Evolutionary conservation across 192 early-diverging fungal species (phyloP), one percentile per base, ranked within the genome.

Genomic region (Linnemannia zychae): DNA sequence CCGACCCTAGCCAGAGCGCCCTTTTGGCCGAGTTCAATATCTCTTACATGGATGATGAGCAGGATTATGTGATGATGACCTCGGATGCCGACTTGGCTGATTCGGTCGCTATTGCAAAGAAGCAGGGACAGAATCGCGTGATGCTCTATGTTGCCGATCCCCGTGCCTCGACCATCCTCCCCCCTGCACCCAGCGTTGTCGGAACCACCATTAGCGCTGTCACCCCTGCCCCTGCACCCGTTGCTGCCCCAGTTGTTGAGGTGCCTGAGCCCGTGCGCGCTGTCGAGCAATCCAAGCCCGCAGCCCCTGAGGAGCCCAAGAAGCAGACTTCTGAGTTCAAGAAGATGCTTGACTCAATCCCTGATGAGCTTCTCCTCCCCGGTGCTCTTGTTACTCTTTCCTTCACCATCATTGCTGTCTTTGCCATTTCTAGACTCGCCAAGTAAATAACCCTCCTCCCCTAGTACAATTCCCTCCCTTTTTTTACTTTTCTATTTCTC

Each of bases 11-110:
- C 81, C 80, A 89, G 86, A 88, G 87, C 78, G 63, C 78, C 16
- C 80, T 75, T 47, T 63, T 87, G 7, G 75, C 83, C 63, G 84
- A 88, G 69, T 91, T 85, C 80, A 88, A 83, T 36, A 89, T 97
- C 44, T 94, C 93, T 2, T 99, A 98, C 79, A 84, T 96, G 74
- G 98, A 99, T 80, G 98, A 99, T 73, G 98, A 99, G 67, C 91
- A 93, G 48, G 98, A 99, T 84, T 87, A 91, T 72, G 95, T 99
- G 44, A 89, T 93, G 76, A 91, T 99, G 78, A 92, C 92, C 37
- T 90, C 90, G 38, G 94, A 95, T 71, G 90, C 90, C 4, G 97
- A 98, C 78, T 84, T 99, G 74, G 83, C 91, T 20, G 96, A 98
- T 63, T 96, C 98, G 16, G 95, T 98, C 0, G 78, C 92, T 6